A percentile compares a stretch with the other conserved stretches of the same genome.
phyloP scores from a whole-genome alignment of 2,329 filamentous ascomycete genomes.

The Penicillium brevicompactum region DNA sequence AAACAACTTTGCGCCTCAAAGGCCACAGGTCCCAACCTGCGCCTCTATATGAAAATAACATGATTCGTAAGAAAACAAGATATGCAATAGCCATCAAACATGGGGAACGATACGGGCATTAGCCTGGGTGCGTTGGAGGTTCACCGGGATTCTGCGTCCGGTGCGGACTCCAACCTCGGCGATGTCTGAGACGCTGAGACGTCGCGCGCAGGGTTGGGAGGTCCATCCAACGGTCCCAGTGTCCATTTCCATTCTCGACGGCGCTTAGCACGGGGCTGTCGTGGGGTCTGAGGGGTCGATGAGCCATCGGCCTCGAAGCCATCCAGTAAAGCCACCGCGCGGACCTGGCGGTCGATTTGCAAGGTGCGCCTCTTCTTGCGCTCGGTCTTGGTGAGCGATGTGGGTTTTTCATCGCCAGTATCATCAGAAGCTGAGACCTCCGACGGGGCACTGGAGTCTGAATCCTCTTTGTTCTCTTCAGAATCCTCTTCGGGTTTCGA shows the following conservation, averaged over 20 bases:
- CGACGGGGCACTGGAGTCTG: constrained; percentile 32
- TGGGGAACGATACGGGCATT: neutral
- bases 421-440: constrained; percentile 34
- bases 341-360: constrained; percentile 39
- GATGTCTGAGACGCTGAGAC: constrained; percentile 2
- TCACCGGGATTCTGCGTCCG: constrained; percentile 6
- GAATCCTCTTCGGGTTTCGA: constrained; percentile 5
- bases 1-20: neutral
- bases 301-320: constrained; percentile 49
- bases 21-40: constrained; percentile 8
- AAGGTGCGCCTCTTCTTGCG: constrained; percentile 41
- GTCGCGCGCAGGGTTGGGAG: constrained; percentile 7
- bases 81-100: constrained; percentile 20
- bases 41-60: constrained; percentile 22
- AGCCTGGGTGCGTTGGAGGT: neutral
- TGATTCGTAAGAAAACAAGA: constrained; percentile 20
- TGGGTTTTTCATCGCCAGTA: constrained; percentile 14
- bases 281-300: constrained; percentile 55
- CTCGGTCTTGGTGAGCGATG: constrained; percentile 23
- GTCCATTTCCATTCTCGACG: constrained; percentile 62
- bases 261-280: constrained; percentile 56
- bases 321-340: constrained; percentile 43
- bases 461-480: constrained; percentile 22
- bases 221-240: constrained; percentile 46
- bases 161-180: neutral